Percentiles rank a stretch among this genome's conserved stretches.
These are phyloP conservation scores for Alternaria gaisen DNA, from an alignment of 2,329 filamentous ascomycete genomes.

Conservation along the genomic window DNA sequence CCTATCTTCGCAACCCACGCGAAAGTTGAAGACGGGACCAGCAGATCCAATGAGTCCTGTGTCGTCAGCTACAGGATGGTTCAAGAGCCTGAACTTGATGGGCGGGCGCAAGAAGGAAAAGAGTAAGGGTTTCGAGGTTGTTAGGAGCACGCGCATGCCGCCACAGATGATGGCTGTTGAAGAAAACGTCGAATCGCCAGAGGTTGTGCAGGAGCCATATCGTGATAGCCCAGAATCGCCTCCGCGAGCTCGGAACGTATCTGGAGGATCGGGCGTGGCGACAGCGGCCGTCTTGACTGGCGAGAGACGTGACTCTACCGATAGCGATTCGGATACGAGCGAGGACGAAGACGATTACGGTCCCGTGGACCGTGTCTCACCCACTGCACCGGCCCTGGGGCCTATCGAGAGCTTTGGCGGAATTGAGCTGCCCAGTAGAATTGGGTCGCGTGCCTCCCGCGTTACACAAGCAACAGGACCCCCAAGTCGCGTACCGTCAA, in stretches of 20 bases:
- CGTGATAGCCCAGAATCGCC: conserved; percentile 58
- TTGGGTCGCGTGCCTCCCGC: conserved; percentile 66
- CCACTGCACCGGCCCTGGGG: conserved; percentile 66
- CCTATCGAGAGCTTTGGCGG: conserved; percentile 66
- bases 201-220: conserved; percentile 57
- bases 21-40: conserved; percentile 90
- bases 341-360: conserved; percentile 54
- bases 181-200: conserved; percentile 65
- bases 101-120: conserved; percentile 91
- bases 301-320: conserved; percentile 56
- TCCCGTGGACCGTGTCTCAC: conserved; percentile 55
- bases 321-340: conserved; percentile 45
- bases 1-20: conserved; percentile 78
- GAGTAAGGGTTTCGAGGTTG: conserved; percentile 95
- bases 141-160: conserved; percentile 86
- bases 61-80: conserved; percentile 88
- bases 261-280: conserved; percentile 23
- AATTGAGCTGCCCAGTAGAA: conserved; percentile 71
- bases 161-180: conserved; percentile 71
- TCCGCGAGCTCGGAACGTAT: conserved; percentile 8
- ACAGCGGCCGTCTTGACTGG: conserved; percentile 27
- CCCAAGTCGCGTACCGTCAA: conserved; percentile 49
- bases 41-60: conserved; percentile 93
- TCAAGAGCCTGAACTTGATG: conserved; percentile 72
- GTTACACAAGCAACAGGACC: conserved; percentile 28